Evolutionary conservation across 2,329 filamentous ascomycete species (phyloP), one percentile per base, ranked within the genome.

Genomic region (Sporothrix brunneoviolacea): DNA sequence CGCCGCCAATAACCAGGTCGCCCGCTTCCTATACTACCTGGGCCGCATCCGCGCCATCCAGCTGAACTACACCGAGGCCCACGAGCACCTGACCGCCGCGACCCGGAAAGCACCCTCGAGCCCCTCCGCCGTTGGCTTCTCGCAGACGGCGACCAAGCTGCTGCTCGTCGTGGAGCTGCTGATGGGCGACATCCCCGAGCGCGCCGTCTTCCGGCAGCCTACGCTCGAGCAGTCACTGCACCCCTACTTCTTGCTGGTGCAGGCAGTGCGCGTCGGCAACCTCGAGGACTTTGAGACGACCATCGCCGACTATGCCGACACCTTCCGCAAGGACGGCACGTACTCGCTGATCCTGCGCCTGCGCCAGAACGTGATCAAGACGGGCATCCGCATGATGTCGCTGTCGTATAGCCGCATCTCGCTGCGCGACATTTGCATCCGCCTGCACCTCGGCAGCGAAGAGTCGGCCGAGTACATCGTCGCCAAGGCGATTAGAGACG

Each of bases 401-500:
- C 76, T 98, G 57, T 95, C 91, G 18, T 98, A 98, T 74, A 95
- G 91, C 54, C 88, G 91, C 56, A 98, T 98, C 63, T 96, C 91
- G 1, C 79, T 98, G 50, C 86, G 93, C 52, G 93, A 98, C 65
- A 98, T 98, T 60, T 98, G 93, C 72, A 90, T 97, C 53, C 88
- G 93, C 42, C 77, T 98, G 45, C 90, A 94, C 47, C 76, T 98
- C 9, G 89, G 93, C 58, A 95, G 88, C 60, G 93, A 98, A 67
- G 93, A 98, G 75, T 95, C 89, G 37, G 93, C 93, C 10, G 93
- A 98, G 72, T 98, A 98, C 70, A 98, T 98, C 66, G 93, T 97
- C 32, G 93, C 93, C 58, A 98, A 98, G 76, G 93, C 93, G 2
- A 98, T 98, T 60, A 82, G 93, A 18, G 93, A 98, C 63, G 93